These are phyloP conservation scores for Phytophthora sansomeana DNA, from an alignment of 352 stramenopile genomes.

Conservation along the genomic window DNA sequence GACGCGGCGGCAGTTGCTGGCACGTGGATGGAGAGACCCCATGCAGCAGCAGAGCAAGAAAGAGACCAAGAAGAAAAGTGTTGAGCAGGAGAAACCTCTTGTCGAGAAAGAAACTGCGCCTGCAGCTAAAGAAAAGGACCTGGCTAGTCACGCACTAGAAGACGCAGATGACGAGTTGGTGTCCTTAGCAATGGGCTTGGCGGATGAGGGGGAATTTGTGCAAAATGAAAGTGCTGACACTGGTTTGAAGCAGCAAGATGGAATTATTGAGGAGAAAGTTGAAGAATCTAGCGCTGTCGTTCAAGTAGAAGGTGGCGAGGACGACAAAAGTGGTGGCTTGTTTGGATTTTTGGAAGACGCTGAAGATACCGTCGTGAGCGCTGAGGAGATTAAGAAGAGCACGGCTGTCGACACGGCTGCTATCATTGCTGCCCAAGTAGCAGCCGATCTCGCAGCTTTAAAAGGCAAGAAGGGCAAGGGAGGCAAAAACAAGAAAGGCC, in stretches of 20 bases:
- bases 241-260: not conserved
- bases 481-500: conserved; percentile 44
- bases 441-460: conserved; percentile 23
- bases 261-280: not conserved
- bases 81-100: conserved; percentile 32
- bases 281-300: not conserved
- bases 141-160: conserved; percentile 4
- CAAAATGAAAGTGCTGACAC: conserved; percentile 5
- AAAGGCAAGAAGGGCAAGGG: conserved; percentile 48
- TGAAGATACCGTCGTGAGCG: conserved; percentile 42
- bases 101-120: not conserved
- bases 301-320: conserved; percentile 14
- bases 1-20: conserved; percentile 49
- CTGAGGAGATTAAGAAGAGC: conserved; percentile 54
- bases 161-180: conserved; percentile 39
- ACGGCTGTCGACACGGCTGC: conserved; percentile 34
- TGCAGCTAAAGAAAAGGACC: not conserved
- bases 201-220: conserved; percentile 8
- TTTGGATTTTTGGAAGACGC: conserved; percentile 54
- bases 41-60: conserved; percentile 52
- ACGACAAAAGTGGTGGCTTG: conserved; percentile 36
- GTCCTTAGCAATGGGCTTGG: conserved; percentile 27
- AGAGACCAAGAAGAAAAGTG: conserved; percentile 51
- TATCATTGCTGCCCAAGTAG: conserved; percentile 33
- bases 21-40: conserved; percentile 56